Evolutionary conservation across 768 basidiomycete species (phyloP), one percentile per base, ranked within the genome.

Genomic region (Pulveroboletus sp.): DNA sequence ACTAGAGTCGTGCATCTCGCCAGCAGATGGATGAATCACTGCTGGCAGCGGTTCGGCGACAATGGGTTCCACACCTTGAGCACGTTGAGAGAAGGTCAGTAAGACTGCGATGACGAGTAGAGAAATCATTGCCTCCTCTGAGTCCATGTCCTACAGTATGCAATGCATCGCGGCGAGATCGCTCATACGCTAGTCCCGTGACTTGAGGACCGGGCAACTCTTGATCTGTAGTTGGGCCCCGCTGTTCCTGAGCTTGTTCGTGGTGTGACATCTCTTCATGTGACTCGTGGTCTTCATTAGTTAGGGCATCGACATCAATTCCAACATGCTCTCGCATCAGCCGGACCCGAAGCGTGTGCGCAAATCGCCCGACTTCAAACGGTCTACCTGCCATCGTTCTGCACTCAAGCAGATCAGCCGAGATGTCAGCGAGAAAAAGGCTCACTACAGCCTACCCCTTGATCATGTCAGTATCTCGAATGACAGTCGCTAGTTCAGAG

Each of bases 271-370:
- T 64, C 13, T 84, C 78, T 7, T 81, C 75, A 18, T 72, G 66
- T 2, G 73, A 68, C 76, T 78, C 80, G 17, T 84, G 68, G 45
- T 89, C 83, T 46, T 88, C 87, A 57, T 93, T 87, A 39, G 81
- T 79, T 58, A 96, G 73, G 2, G 82, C 77, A 63, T 99, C 96
- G 28, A 97, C 93, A 64, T 99, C 93, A 49, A 98, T 76, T 3
- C 96, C 96, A 51, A 96, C 75, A 64, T 99, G 96, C 63, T 99
- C 96, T 55, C 89, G 79, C 96, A 99, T 99, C 53, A 99, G 74
- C 15, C 95, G 83, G 40, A 98, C 77, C 6, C 96, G 86, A 10
- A 99, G 76, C 4, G 89, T 88, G 68, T 99, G 96, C 2, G 95
- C 93, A 68, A 96, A 99, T 24, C 95, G 86, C 17, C 96, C 96